A percentile compares a stretch with the other conserved stretches of the same genome.
phyloP scores from a whole-genome alignment of 108 stramenopile genomes.

The Cyclostephanos tholiformis region DNA sequence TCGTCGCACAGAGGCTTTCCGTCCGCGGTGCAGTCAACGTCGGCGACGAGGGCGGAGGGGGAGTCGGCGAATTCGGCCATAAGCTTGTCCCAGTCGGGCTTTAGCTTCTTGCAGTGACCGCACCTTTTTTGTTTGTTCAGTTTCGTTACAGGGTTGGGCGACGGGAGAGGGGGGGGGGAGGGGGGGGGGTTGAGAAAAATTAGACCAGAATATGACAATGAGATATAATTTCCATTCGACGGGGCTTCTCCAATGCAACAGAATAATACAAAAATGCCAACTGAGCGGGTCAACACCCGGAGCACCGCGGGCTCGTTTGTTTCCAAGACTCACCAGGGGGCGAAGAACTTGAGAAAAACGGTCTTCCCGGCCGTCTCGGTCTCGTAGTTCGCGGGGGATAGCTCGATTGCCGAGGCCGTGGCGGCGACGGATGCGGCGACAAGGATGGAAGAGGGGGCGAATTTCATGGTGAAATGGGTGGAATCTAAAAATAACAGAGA shows the following conservation, averaged over 20 bases:
- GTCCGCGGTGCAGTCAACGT: constrained; percentile 83
- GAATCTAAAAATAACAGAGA: too few relatives aligned
- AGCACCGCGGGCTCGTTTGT: too few relatives aligned
- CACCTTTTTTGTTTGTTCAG: constrained; percentile 48
- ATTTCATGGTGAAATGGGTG: not conserved
- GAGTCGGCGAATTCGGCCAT: constrained; percentile 55
- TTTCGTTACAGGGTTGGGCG: not conserved
- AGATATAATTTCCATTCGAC: too few relatives aligned
- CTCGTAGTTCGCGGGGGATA: constrained; percentile 68
- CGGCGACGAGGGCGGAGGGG: constrained; percentile 54
- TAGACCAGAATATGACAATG: not conserved
- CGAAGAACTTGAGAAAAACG: constrained; percentile 83
- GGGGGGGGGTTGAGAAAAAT: not conserved
- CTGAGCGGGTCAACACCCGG: too few relatives aligned
- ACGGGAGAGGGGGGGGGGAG: not conserved
- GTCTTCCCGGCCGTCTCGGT: constrained; percentile 65
- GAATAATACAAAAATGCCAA: too few relatives aligned
- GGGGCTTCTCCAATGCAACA: not conserved
- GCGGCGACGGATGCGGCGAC: constrained; percentile 40
- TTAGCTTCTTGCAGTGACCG: constrained; percentile 78
- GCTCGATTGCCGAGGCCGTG: constrained; percentile 37
- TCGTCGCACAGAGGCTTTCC: constrained; percentile 68
- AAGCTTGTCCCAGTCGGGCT: constrained; percentile 82
- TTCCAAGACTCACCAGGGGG: constrained; percentile 65
- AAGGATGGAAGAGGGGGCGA: not conserved